Evolutionary conservation across 495 filamentous ascomycete genomes (phyloP).

Genomic region (Aspergillus steynii): DNA sequence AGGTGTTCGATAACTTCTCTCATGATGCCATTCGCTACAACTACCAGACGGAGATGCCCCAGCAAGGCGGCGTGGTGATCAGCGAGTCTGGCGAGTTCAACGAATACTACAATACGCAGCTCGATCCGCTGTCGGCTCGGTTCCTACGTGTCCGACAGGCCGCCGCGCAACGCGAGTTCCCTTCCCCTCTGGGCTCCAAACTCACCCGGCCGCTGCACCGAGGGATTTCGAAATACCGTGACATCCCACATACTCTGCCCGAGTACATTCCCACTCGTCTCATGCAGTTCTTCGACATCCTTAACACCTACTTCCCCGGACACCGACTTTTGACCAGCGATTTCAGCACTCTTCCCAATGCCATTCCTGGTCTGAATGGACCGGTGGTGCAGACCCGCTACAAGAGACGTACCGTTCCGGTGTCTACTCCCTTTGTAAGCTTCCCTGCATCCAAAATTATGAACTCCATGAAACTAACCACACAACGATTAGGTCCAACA

Average conservation of each 20-base stretch:
- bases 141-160: conserved; percentile 77
- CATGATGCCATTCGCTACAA: conserved; percentile 94
- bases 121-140: conserved; percentile 81
- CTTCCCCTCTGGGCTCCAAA: conserved; percentile 55
- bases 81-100: conserved; percentile 85
- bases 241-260: conserved; percentile 77
- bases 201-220: conserved; percentile 40
- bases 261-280: conserved; percentile 94
- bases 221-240: conserved; percentile 53
- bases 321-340: conserved; percentile 89
- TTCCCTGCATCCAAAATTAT: neutral
- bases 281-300: conserved; percentile 94
- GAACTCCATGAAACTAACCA: conserved; percentile 12
- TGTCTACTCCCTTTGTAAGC: conserved; percentile 86
- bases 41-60: conserved; percentile 65
- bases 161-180: conserved; percentile 56
- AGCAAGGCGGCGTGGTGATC: conserved; percentile 86
- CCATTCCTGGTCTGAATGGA: conserved; percentile 79
- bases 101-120: conserved; percentile 78
- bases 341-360: conserved; percentile 81
- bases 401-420: conserved; percentile 79
- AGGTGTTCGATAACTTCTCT: conserved; percentile 98
- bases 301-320: conserved; percentile 80
- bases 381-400: conserved; percentile 96
- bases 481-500: conserved; percentile 72